Percentiles rank a stretch among this genome's conserved stretches.
Evolutionary conservation across 805 yeast species (phyloP).

Genomic region (Grigorovia yakushimaensis): DNA sequence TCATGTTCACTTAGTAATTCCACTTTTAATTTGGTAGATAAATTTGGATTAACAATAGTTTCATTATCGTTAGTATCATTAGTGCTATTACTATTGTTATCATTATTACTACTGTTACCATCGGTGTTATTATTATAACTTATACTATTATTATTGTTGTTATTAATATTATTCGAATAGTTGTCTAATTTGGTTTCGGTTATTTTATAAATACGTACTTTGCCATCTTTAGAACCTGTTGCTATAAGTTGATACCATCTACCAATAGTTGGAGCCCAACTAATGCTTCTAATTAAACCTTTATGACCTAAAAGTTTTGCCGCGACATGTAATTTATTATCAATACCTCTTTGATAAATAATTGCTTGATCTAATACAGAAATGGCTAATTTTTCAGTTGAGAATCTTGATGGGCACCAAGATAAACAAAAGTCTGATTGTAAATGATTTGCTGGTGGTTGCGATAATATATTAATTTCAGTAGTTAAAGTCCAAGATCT

Average conservation of each 20-base stretch:
- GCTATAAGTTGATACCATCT: slow-evolving; percentile 80
- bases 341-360: slow-evolving; percentile 49
- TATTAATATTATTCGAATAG: neutral
- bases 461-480: slow-evolving; percentile 56
- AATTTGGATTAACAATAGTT: neutral
- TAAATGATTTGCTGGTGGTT: slow-evolving; percentile 67
- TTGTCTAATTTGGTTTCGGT: slow-evolving; percentile 29
- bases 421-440: slow-evolving; percentile 79
- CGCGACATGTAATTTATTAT: slow-evolving; percentile 44
- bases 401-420: slow-evolving; percentile 86
- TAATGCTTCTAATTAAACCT: slow-evolving; percentile 76
- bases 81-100: neutral
- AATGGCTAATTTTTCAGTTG: slow-evolving; percentile 70
- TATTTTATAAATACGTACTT: slow-evolving; percentile 73
- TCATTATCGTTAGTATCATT: neutral
- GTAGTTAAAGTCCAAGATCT: slow-evolving; percentile 70
- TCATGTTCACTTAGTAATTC: slow-evolving; percentile 57
- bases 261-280: slow-evolving; percentile 98
- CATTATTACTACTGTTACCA: neutral
- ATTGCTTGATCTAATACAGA: slow-evolving; percentile 83
- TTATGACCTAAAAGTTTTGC: slow-evolving; percentile 73
- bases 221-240: slow-evolving; percentile 93
- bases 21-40: slow-evolving; percentile 22
- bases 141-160: neutral
- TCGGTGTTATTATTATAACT: neutral